These are phyloP conservation scores for Citrus maxima DNA, from an alignment of 345 rosid species.

Conservation along the genomic window DNA sequence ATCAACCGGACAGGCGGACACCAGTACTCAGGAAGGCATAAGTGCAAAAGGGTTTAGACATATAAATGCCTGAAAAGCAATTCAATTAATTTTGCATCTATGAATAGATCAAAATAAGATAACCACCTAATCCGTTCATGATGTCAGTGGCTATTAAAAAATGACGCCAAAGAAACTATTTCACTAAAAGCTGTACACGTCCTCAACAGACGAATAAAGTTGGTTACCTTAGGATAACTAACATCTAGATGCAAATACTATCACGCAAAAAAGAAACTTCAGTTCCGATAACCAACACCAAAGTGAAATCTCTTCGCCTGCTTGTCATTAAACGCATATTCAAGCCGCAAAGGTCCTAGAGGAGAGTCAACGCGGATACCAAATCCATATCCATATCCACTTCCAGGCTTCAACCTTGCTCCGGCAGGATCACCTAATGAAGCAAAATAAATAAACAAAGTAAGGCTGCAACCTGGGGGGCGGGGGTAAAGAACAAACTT, in stretches of 20 bases:
- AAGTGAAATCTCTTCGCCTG: constrained; percentile 77
- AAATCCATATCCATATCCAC: constrained; percentile 87
- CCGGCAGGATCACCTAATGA: constrained; percentile 90
- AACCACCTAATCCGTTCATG: not conserved
- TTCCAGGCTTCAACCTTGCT: constrained; percentile 91
- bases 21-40: too few relatives aligned
- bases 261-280: not conserved
- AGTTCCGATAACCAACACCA: constrained; percentile 79
- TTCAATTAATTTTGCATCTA: not conserved
- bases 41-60: not conserved
- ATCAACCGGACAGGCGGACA: not conserved
- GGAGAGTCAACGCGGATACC: constrained; percentile 93
- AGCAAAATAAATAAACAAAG: not conserved
- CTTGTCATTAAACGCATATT: constrained; percentile 79
- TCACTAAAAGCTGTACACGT: not conserved
- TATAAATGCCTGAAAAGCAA: constrained; percentile 1
- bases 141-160: not conserved
- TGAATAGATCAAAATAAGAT: not conserved
- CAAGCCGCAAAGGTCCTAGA: constrained; percentile 83
- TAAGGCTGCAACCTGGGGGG: not conserved
- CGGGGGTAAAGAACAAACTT: not conserved
- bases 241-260: not conserved
- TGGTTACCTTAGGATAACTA: not conserved
- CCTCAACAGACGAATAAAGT: not conserved
- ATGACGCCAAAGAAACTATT: not conserved